A percentile compares a stretch with the other conserved stretches of the same genome.
Conservation (phyloP, 768 basidiomycete genomes). For the Trametes gibbosa region DNA sequence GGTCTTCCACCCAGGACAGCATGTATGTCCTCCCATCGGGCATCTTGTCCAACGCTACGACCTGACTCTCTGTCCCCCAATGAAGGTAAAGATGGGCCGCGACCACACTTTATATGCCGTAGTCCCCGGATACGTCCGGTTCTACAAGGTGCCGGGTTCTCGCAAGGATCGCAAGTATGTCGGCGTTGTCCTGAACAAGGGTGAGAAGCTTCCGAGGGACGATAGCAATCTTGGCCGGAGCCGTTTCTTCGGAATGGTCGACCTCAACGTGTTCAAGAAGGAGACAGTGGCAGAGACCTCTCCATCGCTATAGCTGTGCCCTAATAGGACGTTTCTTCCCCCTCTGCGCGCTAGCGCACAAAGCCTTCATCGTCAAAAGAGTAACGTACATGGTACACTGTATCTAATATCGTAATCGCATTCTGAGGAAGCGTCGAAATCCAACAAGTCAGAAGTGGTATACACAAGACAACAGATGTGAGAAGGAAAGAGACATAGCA, state of each 20-base stretch:
- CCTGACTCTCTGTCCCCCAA: not conserved
- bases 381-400: constrained; percentile 8
- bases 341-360: not conserved
- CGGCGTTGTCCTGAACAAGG: constrained; percentile 79
- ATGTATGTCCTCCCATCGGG: constrained; percentile 51
- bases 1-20: constrained; percentile 89
- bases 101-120: constrained; percentile 95
- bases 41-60: not conserved
- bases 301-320: constrained; percentile 6
- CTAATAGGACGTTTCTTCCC: not conserved
- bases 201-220: constrained; percentile 86
- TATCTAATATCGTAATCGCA: constrained; percentile 5
- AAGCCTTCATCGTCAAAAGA: not conserved
- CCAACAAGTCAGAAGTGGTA: not conserved
- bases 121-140: constrained; percentile 89
- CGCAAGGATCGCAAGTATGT: constrained; percentile 74
- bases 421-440: not conserved
- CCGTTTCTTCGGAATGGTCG: constrained; percentile 77
- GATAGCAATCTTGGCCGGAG: constrained; percentile 72
- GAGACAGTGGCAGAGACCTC: constrained; percentile 9
- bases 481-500: not conserved
- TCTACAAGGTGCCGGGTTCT: constrained; percentile 82
- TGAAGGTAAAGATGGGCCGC: constrained; percentile 82
- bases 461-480: not conserved
- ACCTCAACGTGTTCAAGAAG: constrained; percentile 45